Conservation (phyloP, 192 early-diverging fungal genomes). For the Mortierella hygrophila region DNA sequence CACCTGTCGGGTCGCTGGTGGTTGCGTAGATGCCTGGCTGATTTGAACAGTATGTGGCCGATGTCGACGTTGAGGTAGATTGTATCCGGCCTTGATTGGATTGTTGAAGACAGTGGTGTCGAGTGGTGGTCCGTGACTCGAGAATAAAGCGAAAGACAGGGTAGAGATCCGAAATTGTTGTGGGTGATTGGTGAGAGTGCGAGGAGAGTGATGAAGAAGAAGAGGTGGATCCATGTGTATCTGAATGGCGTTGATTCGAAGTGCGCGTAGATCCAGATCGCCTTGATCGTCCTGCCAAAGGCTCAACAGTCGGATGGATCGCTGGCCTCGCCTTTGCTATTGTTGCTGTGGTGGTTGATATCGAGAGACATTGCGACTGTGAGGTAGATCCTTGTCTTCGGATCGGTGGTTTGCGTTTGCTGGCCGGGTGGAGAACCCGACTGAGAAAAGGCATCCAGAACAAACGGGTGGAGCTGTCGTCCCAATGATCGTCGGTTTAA, state of each 20-base stretch:
- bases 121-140: constrained; percentile 13
- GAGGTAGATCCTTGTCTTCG: constrained; percentile 21
- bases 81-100: not conserved
- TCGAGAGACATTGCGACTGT: not conserved
- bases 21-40: not conserved
- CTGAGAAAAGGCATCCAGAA: constrained; percentile 50
- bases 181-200: not conserved
- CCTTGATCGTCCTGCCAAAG: not conserved
- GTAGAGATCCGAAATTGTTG: constrained; percentile 48
- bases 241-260: not conserved
- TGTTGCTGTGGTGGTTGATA: not conserved
- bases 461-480: constrained; percentile 9
- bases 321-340: not conserved
- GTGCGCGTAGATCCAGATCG: constrained; percentile 9
- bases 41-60: not conserved
- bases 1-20: not conserved
- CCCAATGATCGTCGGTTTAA: not conserved
- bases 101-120: not conserved
- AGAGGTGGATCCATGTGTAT: not conserved
- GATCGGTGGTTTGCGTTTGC: constrained; percentile 46
- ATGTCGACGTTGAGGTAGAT: not conserved
- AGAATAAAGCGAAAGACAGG: constrained; percentile 39
- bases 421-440: constrained; percentile 48
- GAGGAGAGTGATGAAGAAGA: not conserved
- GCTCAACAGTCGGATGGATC: not conserved